Evolutionary conservation across 257 asterid genomes (phyloP).

Genomic region (Salvia splendens): DNA sequence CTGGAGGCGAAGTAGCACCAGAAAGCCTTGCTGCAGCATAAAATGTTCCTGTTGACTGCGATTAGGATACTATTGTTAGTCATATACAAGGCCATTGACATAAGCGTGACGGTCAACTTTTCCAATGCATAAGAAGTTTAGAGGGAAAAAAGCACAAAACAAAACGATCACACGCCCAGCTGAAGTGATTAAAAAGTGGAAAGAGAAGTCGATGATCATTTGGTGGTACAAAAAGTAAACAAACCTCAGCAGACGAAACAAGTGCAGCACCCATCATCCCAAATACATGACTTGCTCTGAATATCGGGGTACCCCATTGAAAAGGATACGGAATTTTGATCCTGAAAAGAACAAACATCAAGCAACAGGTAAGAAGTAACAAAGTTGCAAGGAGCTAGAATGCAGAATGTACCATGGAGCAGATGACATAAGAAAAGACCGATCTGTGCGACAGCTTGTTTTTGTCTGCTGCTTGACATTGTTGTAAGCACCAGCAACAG

Average conservation of each 20-base stretch:
- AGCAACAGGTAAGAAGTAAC: slow-evolving; percentile 19
- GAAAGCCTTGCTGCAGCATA: slow-evolving; percentile 95
- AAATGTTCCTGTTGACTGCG: slow-evolving; percentile 88
- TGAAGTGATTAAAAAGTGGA: not conserved
- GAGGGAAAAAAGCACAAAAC: not conserved
- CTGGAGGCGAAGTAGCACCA: slow-evolving; percentile 95
- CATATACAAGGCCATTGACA: slow-evolving; percentile 7
- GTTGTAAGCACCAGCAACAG: slow-evolving; percentile 96
- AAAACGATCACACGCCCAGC: not conserved
- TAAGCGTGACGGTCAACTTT: not conserved
- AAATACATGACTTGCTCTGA: slow-evolving; percentile 88
- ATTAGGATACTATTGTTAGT: slow-evolving; percentile 24
- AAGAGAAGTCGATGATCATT: not conserved
- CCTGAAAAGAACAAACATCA: slow-evolving; percentile 47
- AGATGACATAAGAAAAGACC: slow-evolving; percentile 66
- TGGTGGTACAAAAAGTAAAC: slow-evolving; percentile 23
- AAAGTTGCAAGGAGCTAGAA: slow-evolving; percentile 36
- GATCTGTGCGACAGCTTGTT: slow-evolving; percentile 83
- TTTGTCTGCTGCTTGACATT: slow-evolving; percentile 58
- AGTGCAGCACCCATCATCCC: slow-evolving; percentile 99
- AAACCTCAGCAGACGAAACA: slow-evolving; percentile 95
- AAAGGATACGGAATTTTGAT: slow-evolving; percentile 76
- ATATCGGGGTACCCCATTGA: slow-evolving; percentile 87
- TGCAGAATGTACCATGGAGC: slow-evolving; percentile 75
- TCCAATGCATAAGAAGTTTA: not conserved